These are phyloP conservation scores for Fusarium marasasianum DNA, from an alignment of 2,329 filamentous ascomycete species.

Conservation along the genomic window DNA sequence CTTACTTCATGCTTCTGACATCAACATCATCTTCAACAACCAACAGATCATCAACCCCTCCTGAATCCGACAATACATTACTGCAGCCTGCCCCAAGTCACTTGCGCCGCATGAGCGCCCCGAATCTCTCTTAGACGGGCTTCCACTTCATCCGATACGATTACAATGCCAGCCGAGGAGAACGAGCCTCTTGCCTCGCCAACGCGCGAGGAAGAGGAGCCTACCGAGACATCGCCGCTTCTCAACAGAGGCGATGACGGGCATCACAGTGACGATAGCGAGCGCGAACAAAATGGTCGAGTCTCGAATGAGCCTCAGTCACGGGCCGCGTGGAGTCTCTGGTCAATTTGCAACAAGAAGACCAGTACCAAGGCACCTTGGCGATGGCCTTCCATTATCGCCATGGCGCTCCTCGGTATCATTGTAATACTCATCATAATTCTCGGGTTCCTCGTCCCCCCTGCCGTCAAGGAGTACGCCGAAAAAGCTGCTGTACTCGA, in stretches of 20 bases:
- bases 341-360: constrained; percentile 34
- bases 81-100: neutral
- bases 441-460: constrained; percentile 82
- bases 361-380: constrained; percentile 38
- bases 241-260: constrained; percentile 53
- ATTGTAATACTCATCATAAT: constrained; percentile 75
- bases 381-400: constrained; percentile 81
- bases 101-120: constrained; percentile 23
- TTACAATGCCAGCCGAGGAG: constrained; percentile 57
- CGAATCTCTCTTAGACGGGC: constrained; percentile 21
- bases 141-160: constrained; percentile 41
- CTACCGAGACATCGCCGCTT: constrained; percentile 62
- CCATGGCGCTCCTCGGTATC: constrained; percentile 72
- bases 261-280: constrained; percentile 45
- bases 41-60: neutral
- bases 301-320: neutral
- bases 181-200: constrained; percentile 56
- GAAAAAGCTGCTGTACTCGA: constrained; percentile 84
- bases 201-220: constrained; percentile 42
- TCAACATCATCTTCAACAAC: constrained; percentile 30
- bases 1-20: constrained; percentile 8
- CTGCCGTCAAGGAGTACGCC: constrained; percentile 84
- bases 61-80: neutral
- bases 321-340: constrained; percentile 31
- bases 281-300: constrained; percentile 41